Evolutionary conservation across 257 asterid genomes (phyloP).

Genomic region (Verbena officinalis): DNA sequence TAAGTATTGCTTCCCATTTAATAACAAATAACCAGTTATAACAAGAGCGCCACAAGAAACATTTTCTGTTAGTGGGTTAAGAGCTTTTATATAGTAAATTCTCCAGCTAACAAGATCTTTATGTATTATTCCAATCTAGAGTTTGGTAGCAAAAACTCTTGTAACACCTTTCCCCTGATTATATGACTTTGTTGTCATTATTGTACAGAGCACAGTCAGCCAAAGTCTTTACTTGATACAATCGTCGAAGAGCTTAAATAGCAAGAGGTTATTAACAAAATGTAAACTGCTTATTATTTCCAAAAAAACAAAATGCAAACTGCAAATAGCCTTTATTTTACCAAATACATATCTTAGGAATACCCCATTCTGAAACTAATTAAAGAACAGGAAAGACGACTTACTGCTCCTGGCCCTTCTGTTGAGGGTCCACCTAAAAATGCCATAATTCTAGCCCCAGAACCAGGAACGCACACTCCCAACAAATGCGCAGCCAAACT

Average conservation of each 20-base stretch:
- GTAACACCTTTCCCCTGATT: not conserved
- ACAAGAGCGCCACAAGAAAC: conserved; percentile 12
- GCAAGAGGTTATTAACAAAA: not conserved
- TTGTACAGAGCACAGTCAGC: not conserved
- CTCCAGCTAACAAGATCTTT: not conserved
- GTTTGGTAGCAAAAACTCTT: not conserved
- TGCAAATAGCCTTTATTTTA: not conserved
- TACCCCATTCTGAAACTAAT: conserved; percentile 3
- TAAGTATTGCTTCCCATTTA: conserved; percentile 8
- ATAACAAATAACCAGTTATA: not conserved
- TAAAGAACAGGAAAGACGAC: conserved; percentile 32
- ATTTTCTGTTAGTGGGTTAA: not conserved
- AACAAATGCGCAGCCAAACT: conserved; percentile 90
- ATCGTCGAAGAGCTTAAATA: not conserved
- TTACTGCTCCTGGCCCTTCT: conserved; percentile 92
- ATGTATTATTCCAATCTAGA: not conserved
- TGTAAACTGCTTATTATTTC: not conserved
- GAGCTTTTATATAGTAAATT: not conserved
- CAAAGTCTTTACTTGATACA: not conserved
- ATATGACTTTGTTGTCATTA: too few relatives aligned
- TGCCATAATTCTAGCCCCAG: conserved; percentile 96
- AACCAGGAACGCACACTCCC: conserved; percentile 96
- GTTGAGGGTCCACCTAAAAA: conserved; percentile 97
- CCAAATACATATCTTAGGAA: conserved; percentile 5
- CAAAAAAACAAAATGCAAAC: not conserved